These are phyloP conservation scores for Neurospora sp. DNA, from an alignment of 495 filamentous ascomycete genomes.

Conservation along the genomic window DNA sequence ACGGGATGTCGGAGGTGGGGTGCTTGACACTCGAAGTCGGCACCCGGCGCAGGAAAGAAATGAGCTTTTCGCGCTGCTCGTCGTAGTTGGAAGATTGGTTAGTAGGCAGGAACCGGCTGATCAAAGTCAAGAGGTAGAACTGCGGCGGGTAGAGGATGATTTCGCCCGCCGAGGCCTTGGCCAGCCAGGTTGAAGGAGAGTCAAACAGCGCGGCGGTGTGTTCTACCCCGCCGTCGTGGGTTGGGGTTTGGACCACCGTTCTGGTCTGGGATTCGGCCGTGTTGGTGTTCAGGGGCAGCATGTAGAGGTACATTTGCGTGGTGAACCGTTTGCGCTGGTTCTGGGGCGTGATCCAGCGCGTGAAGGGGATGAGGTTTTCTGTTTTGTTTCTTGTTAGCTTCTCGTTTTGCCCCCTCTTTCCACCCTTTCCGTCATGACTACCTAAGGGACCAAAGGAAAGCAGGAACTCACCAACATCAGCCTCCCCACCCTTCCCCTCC, in stretches of 20 bases:
- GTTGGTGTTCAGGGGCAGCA: slow-evolving; percentile 53
- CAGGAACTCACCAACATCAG: slow-evolving; percentile 48
- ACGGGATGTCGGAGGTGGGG: slow-evolving; percentile 41
- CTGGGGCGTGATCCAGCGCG: slow-evolving; percentile 80
- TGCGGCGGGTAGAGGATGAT: slow-evolving; percentile 89
- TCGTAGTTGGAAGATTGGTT: slow-evolving; percentile 27
- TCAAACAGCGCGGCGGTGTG: slow-evolving; percentile 75
- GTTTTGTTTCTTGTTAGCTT: slow-evolving; percentile 26
- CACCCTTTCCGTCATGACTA: not conserved
- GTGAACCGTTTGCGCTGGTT: slow-evolving; percentile 65
- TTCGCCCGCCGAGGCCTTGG: slow-evolving; percentile 46
- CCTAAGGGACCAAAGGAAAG: not conserved
- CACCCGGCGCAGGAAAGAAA: slow-evolving; percentile 43
- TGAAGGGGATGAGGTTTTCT: slow-evolving; percentile 72
- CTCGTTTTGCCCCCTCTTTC: not conserved
- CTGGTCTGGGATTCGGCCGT: slow-evolving; percentile 11
- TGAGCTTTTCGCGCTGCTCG: slow-evolving; percentile 44
- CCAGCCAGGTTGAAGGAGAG: slow-evolving; percentile 57
- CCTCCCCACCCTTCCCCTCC: slow-evolving; percentile 43
- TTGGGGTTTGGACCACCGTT: slow-evolving; percentile 48
- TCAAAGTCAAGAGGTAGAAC: slow-evolving; percentile 61
- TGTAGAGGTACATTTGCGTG: slow-evolving; percentile 94
- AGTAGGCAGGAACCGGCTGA: slow-evolving; percentile 48
- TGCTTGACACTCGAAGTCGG: slow-evolving; percentile 23
- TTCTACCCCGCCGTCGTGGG: slow-evolving; percentile 76